Evolutionary conservation across 441 rosid genomes (phyloP).

Genomic region (Pelargonium hybrid): DNA sequence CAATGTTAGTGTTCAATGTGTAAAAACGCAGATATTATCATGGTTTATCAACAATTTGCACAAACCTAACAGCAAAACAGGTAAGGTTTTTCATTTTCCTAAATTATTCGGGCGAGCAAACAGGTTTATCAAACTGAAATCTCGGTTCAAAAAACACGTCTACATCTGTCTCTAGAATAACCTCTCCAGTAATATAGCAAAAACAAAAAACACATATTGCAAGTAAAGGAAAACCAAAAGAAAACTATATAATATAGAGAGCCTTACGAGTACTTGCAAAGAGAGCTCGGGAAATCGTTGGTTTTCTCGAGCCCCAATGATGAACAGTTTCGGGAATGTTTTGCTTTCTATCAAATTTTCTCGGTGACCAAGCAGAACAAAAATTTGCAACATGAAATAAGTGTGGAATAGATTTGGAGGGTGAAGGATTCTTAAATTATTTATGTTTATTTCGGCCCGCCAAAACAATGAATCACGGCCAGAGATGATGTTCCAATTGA

Average conservation of each 20-base stretch:
- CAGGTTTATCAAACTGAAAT: not conserved
- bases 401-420: not conserved
- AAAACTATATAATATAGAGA: not conserved
- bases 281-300: not conserved
- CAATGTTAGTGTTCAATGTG: not conserved
- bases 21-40: not conserved
- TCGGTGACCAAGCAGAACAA: not conserved
- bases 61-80: not conserved
- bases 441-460: not conserved
- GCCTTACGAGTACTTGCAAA: not conserved
- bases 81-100: not conserved
- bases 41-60: not conserved
- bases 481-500: no score
- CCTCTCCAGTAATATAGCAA: not conserved
- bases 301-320: not conserved
- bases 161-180: not conserved
- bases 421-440: no score
- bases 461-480: not conserved
- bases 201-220: not conserved
- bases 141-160: not conserved
- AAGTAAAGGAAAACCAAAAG: not conserved
- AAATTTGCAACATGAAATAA: not conserved
- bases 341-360: not conserved
- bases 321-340: not conserved
- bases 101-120: not conserved